Base-by-base conservation (phyloP, 441 rosid genomes). In the Flueggea neowawraea region DNA sequence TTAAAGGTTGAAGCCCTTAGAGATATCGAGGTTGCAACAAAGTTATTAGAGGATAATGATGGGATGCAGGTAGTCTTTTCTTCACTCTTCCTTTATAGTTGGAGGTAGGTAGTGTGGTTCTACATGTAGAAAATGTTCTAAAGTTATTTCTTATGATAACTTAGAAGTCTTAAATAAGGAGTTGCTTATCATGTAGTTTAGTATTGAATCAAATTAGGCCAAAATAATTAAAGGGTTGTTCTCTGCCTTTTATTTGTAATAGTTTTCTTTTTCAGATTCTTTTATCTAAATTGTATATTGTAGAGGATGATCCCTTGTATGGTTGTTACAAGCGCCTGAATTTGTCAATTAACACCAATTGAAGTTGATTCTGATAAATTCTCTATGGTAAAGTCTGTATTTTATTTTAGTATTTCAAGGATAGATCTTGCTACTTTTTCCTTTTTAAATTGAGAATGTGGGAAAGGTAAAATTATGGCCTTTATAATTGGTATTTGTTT, bases 1-100 rank as follows among this genome's bases (percentile, higher is more conserved):
- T 75, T 71, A 70, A 72, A 90, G 96, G 96, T 93, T 74, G 97
- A 90, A 80, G 93, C 96, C 16, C 80, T 87, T 48, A 93, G 85
- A 52, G 93, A 93, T 77, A 90, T 93, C 60, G 91, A 88, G 75
- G 76, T 90, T 59, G 98, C 98, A 14, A 80, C 92, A 7, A 90
- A 84, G 81, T 76, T 93, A 75, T 76, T 93, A 77, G 75, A 73
- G 59, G 81, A 78, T 63, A 84, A 82, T 63, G 57, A 56, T 12
- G 65, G 74, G 48, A 60, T 74, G 68, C 78, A 80, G 97, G 98
- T 88, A 78, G 63, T 41, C 13, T 62, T 55, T 12, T 52, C 9
- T 53, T 52, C 32, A 4, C 55, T 33, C 33, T 72, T 68, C 6
- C 36, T 50, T 33, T 15, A 54, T 4, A 54, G 5, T 6, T 33